phyloP scores from a whole-genome alignment of 2,329 filamentous ascomycete species.

The Mariannaea sp. region DNA sequence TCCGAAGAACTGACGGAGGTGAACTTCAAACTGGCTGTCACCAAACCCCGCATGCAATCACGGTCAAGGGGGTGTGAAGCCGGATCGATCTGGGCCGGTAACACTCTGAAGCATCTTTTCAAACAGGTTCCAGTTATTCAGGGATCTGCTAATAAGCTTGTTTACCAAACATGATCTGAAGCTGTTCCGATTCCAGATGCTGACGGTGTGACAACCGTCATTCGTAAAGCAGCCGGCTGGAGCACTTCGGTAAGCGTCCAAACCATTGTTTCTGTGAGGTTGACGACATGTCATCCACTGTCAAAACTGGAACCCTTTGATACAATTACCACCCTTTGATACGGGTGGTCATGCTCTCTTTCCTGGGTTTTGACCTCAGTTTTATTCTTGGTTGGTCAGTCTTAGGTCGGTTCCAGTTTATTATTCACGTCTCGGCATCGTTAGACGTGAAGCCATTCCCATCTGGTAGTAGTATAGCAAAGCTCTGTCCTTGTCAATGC shows the following conservation, averaged over 20 bases:
- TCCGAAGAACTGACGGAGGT: conserved; percentile 7
- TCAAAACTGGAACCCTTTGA: conserved; percentile 10
- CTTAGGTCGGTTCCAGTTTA: conserved; percentile 15
- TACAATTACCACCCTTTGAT: background rate
- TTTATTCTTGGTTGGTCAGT: conserved; percentile 15
- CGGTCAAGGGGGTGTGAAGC: conserved; percentile 29
- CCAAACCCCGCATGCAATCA: conserved; percentile 4
- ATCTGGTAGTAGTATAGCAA: conserved; percentile 2
- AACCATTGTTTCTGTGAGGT: conserved; percentile 10
- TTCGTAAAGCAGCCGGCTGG: conserved; percentile 1
- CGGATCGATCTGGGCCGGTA: conserved; percentile 31
- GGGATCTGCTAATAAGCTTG: conserved; percentile 29
- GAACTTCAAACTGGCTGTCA: conserved; percentile 16
- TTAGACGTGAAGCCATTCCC: conserved; percentile 12
- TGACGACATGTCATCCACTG: conserved; percentile 9
- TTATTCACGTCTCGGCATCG: conserved; percentile 9
- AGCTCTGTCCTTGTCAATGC: conserved; percentile 5
- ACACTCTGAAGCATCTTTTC: conserved; percentile 36
- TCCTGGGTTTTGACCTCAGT: conserved; percentile 8
- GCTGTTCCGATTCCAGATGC: conserved; percentile 21
- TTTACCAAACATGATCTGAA: conserved; percentile 25
- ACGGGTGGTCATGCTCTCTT: background rate
- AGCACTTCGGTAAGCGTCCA: background rate
- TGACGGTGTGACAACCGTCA: conserved; percentile 1
- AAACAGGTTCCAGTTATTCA: conserved; percentile 25